Percentiles rank a stretch among this genome's conserved stretches.
phyloP scores from a whole-genome alignment of 108 stramenopile genomes.

The Pseudonitzschia delicatissima region DNA sequence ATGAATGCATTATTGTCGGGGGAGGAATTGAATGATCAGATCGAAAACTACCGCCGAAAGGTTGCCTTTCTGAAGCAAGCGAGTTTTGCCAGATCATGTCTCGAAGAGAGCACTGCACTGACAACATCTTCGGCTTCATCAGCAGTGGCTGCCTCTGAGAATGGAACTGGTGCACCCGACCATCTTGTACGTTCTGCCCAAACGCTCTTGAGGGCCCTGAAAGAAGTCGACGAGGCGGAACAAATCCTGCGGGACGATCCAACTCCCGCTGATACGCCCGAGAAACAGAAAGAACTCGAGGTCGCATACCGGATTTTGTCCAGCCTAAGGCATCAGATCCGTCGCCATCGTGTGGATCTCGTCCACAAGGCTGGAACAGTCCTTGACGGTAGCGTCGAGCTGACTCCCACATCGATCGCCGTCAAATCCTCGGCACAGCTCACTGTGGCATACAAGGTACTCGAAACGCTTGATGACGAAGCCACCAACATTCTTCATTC shows the following conservation, averaged over 20 bases:
- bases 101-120: constrained; percentile 37
- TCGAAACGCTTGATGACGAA: constrained; percentile 24
- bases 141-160: neutral
- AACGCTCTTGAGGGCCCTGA: constrained; percentile 26
- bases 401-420: constrained; percentile 22
- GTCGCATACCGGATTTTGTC: constrained; percentile 30
- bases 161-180: constrained; percentile 13
- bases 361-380: constrained; percentile 26
- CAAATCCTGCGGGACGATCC: constrained; percentile 4
- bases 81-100: constrained; percentile 36
- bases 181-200: constrained; percentile 23
- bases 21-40: neutral
- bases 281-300: constrained; percentile 8
- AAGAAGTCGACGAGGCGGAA: constrained; percentile 25
- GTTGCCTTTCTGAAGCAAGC: constrained; percentile 43
- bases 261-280: neutral
- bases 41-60: constrained; percentile 16
- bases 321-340: constrained; percentile 30
- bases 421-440: constrained; percentile 31
- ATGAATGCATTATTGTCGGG: neutral
- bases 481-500: neutral
- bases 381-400: constrained; percentile 28
- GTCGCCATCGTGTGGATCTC: constrained; percentile 41
- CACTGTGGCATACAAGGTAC: constrained; percentile 30
- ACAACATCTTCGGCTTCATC: neutral